These are phyloP conservation scores for Sambucus nigra DNA, from an alignment of 129 eudicot genomes.

Conservation along the genomic window DNA sequence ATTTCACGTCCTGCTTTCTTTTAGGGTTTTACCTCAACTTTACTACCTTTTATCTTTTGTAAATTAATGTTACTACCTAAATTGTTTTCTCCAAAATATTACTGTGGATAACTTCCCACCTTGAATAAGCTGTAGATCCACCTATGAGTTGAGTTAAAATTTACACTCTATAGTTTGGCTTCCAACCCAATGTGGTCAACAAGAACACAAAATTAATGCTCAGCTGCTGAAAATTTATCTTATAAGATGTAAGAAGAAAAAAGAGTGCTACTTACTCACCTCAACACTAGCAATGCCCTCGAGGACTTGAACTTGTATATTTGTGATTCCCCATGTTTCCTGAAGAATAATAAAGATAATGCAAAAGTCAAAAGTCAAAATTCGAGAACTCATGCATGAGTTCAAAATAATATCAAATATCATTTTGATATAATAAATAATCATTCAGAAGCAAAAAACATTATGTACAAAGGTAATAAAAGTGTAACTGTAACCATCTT, in stretches of 20 bases:
- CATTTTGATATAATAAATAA: not conserved
- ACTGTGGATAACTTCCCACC: too few relatives aligned
- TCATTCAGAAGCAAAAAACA: not conserved
- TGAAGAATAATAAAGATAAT: conserved; percentile 2
- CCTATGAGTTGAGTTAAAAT: too few relatives aligned
- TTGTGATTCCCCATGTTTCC: conserved; percentile 71
- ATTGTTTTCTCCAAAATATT: too few relatives aligned
- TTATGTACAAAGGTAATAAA: not conserved
- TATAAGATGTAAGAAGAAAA: not conserved
- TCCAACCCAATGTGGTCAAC: not conserved
- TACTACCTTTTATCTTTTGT: too few relatives aligned
- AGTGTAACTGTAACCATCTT: not conserved
- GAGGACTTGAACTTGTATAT: conserved; percentile 49
- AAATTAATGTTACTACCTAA: too few relatives aligned
- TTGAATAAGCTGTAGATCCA: too few relatives aligned
- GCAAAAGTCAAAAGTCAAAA: not conserved
- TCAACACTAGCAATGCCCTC: conserved; percentile 91
- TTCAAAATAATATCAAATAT: not conserved
- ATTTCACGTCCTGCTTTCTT: too few relatives aligned
- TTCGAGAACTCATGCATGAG: not conserved
- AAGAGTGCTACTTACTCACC: conserved; percentile 31
- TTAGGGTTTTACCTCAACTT: too few relatives aligned
- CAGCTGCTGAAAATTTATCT: not conserved
- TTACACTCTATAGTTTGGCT: too few relatives aligned
- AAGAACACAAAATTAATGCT: not conserved